Base-by-base conservation (phyloP, 371 early-diverging fungal genomes). In the Dentiscutata heterogama region DNA sequence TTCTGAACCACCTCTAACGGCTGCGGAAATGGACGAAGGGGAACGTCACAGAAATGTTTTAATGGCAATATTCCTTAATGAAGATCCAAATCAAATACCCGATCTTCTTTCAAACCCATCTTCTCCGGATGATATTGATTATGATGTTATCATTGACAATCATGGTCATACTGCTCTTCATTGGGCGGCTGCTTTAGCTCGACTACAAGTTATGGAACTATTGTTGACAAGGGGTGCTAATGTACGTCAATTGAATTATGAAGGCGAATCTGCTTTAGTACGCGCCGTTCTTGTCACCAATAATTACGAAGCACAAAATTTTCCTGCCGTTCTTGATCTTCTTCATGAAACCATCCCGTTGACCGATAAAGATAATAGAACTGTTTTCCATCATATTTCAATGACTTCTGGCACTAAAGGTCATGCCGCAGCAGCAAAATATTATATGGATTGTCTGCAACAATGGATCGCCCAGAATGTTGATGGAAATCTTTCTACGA, bases 121-220 rank as follows among this genome's bases (percentile, higher is more conserved):
- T 31, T 86, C 89, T 29, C 88, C 92, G 20, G 80, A 85, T 8
- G 93, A 92, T 56, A 86, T 96, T 10, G 95, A 98, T 73, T 86
- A 96, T 27, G 93, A 98, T 86, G 86, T 97, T 31, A 90, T 93
- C 22, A 95, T 99, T 54, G 98, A 99, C 78, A 97, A 96, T 60
- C 95, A 95, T 67, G 98, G 98, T 2, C 97, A 99, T 83, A 95
- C 98, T 0, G 91, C 97, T 7, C 86, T 97, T 18, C 99, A 99
- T 83, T 99, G 98, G 98, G 98, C 99, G 0, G 95, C 97, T 10
- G 96, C 98, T 8, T 91, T 98, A 83, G 98, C 94, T 0, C 90
- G 95, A 25, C 90, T 95, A 42, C 88, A 92, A 54, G 89, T 96
- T 10, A 91, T 98, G 42, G 89, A 92, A 53, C 83, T 94, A 11